Evolutionary conservation across 1,139 yeast genomes (phyloP), one percentile per base, ranked within the genome.

Genomic region (Magnusiomyces suaveolens): DNA sequence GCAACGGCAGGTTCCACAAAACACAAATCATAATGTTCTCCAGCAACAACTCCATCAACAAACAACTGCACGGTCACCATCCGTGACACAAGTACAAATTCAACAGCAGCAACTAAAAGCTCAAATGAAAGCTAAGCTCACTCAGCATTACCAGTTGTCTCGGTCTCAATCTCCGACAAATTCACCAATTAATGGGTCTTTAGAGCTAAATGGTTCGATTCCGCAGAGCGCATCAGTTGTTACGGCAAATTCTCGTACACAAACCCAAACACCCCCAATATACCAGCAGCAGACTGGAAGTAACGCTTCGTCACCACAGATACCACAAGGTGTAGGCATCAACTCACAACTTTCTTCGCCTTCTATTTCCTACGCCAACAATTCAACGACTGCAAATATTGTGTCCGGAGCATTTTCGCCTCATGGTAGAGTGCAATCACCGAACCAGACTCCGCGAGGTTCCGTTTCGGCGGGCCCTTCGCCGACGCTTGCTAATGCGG

Each of bases 1-100:
- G 47, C 53, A 49, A 23, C 52, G 47, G 24, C 26, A 25, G 43
- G 46, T 47, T 14, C 52, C 52, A 43, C 50, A 53, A 43, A 55
- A 52, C 21, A 10, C 46, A 26, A 25, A 23, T 36, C 33, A 41
- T 24, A 24, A 26, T 14, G 44, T 47, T 41, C 32, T 43, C 18
- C 46, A 41, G 41, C 52, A 29, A 43, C 52, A 20, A 16, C 24
- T 33, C 33, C 29, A 41, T 12, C 47, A 29, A 33, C 52, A 33
- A 32, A 16, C 44, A 39, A 10, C 26, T 38, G 16, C 51, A 25
- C 3, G 29, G 10, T 12, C 36, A 26, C 43, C 41, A 47, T 18
- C 43, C 20, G 43, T n/a, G 18, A 23, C 3, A 8, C 38, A 21
- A 20, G 29, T 4, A 20, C 43, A 26, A 26, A 38, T 20, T 3